Conservation (phyloP, 306 rosid genomes). For the Gillenia trifoliata region DNA sequence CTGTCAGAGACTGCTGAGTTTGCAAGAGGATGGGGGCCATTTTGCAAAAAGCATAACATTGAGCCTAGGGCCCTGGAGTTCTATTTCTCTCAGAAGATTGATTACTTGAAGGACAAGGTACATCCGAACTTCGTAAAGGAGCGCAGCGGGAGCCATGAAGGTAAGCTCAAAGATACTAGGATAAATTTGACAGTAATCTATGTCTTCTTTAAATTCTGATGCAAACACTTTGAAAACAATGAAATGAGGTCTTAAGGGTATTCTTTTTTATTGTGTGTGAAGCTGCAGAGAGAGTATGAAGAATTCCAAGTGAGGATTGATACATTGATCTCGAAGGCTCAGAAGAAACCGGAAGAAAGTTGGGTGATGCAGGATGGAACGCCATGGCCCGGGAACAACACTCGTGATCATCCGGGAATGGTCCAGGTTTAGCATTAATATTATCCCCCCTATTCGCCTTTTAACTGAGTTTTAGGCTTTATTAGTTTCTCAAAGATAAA, state of each 20-base stretch:
- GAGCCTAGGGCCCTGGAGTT: constrained; percentile 91
- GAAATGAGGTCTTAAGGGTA: background rate
- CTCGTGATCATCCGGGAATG: constrained; percentile 95
- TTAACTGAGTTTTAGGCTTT: too few relatives aligned
- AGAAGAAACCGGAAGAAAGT: constrained; percentile 88
- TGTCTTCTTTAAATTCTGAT: background rate
- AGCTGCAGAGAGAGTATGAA: constrained; percentile 85
- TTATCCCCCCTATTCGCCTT: background rate
- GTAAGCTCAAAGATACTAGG: constrained; percentile 25
- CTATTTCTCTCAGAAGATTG: constrained; percentile 80
- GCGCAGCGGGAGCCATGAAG: constrained; percentile 88
- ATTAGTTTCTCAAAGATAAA: background rate
- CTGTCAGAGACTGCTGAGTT: constrained; percentile 80
- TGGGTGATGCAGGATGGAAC: constrained; percentile 96
- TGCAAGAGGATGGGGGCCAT: constrained; percentile 88
- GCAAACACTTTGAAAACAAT: background rate
- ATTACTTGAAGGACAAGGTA: constrained; percentile 90
- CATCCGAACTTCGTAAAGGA: constrained; percentile 75
- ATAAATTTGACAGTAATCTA: background rate
- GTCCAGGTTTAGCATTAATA: constrained; percentile 55
- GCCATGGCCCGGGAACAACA: constrained; percentile 89
- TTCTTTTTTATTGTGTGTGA: background rate
- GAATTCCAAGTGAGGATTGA: constrained; percentile 84
- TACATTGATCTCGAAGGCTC: constrained; percentile 73
- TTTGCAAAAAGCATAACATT: constrained; percentile 61